Conservation (phyloP, 2,329 filamentous ascomycete genomes). For the Fusarium graminum region DNA sequence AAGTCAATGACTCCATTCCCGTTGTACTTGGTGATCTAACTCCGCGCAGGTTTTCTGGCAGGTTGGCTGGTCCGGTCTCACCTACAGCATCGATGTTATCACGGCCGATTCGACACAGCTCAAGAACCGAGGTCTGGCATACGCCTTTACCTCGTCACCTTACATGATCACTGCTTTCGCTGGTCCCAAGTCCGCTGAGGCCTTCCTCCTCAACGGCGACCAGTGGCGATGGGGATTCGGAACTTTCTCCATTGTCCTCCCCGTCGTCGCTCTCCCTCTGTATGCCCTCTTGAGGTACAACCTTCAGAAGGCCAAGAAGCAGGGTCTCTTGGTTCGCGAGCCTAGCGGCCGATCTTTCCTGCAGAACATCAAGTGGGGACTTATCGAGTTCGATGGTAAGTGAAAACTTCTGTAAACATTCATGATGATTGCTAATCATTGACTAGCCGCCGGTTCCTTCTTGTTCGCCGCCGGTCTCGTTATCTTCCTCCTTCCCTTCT, state of each 20-base stretch:
- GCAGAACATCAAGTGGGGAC: slow-evolving; percentile 57
- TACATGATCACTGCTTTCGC: slow-evolving; percentile 62
- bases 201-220: slow-evolving; percentile 40
- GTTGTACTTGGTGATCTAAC: not conserved
- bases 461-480: slow-evolving; percentile 65
- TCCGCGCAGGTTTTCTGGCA: slow-evolving; percentile 67
- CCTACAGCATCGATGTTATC: slow-evolving; percentile 73
- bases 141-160: slow-evolving; percentile 57
- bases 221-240: slow-evolving; percentile 62
- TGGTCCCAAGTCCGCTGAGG: slow-evolving; percentile 46
- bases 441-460: slow-evolving; percentile 62
- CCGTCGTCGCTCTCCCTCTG: slow-evolving; percentile 70
- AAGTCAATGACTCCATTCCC: not conserved
- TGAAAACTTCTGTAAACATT: slow-evolving; percentile 44
- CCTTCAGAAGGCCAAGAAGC: slow-evolving; percentile 66
- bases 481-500: slow-evolving; percentile 71
- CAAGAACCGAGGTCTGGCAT: slow-evolving; percentile 57
- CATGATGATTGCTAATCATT: slow-evolving; percentile 54
- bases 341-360: slow-evolving; percentile 58
- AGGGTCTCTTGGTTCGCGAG: slow-evolving; percentile 58
- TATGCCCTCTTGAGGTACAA: slow-evolving; percentile 67
- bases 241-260: slow-evolving; percentile 73
- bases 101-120: slow-evolving; percentile 71
- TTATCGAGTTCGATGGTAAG: slow-evolving; percentile 45
- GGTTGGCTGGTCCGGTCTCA: slow-evolving; percentile 71